Conservation (phyloP, 768 basidiomycete species). For the Baorangia bicolor region DNA sequence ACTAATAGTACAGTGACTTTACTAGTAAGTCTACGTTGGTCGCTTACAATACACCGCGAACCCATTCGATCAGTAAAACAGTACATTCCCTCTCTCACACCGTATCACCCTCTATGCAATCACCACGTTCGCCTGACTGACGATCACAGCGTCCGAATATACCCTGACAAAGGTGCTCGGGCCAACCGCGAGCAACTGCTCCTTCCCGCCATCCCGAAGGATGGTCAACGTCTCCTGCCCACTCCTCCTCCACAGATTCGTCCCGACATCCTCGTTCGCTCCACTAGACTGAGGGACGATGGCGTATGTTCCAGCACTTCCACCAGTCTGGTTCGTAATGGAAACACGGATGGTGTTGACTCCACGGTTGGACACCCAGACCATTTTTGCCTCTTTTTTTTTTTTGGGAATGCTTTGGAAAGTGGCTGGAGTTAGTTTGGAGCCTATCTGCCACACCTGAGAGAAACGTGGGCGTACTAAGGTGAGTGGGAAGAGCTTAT, state of each 20-base stretch:
- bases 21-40: neutral
- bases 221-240: conserved; percentile 10
- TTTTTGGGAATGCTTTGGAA: neutral
- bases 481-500: neutral
- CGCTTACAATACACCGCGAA: neutral
- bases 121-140: conserved; percentile 10
- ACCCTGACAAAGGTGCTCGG: conserved; percentile 17
- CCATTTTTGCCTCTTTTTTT: conserved; percentile 7
- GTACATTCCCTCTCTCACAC: neutral
- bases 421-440: neutral
- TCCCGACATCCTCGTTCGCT: neutral
- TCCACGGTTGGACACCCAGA: conserved; percentile 18
- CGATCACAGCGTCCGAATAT: conserved; percentile 7
- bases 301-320: neutral
- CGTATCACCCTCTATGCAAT: neutral
- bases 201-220: conserved; percentile 5
- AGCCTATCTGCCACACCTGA: too few relatives aligned
- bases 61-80: neutral
- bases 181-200: conserved; percentile 9
- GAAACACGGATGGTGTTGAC: neutral
- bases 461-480: neutral
- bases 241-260: conserved; percentile 9
- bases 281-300: neutral
- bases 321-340: conserved; percentile 9
- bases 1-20: too few relatives aligned